Evolutionary conservation across 176 grass and related monocot species (phyloP), one percentile per base, ranked within the genome.

Genomic region (Lolium rigidum): DNA sequence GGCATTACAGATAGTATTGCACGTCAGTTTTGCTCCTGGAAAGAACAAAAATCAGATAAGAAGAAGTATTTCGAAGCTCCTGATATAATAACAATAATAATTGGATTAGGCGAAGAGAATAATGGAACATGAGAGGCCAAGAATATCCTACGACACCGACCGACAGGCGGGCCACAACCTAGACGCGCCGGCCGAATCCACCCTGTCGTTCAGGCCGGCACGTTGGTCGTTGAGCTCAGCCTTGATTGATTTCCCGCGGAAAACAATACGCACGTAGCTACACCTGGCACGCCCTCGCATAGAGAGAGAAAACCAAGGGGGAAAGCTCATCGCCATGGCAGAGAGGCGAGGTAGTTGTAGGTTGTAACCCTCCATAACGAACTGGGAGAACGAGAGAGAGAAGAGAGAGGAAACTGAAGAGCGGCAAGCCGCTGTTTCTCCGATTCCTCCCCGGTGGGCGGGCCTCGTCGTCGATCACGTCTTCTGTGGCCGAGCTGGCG

Each of bases 131-230:
- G 88, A 46, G 2, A 0, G 46, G 72, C 1, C 2, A 12, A 65
- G 81, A 79, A 47, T 49, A 80, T 48, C 61, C 25, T 15, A 14
- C 5, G 26, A 9, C n/a, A n/a, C n/a, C n/a, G n/a, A n/a, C 84
- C 57, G 79, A 73, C 79, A 73, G 21, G 79, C 35, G 88, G 80
- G 80, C 9, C 76, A 73, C 5, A 74, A 7, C 66, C 51, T 73
- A 7, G 70, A 50, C 7, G 20, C 21, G 60, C 63, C 83, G 76
- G 84, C 62, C 78, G 35, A 63, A 54, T 80, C 82, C 67, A 80
- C 87, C 22, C 80, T 88, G 78, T 83, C 85, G 38, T 44, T 85
- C 80, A 67, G 80, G 74, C 89, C 47, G 24, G 65, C 88, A 86
- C 83, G 78, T 86, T 67, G 70, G 80, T 77, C 43, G 88, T 82